Conservation (phyloP, 2,329 filamentous ascomycete genomes). For the Sporothrix brunneoviolacea region DNA sequence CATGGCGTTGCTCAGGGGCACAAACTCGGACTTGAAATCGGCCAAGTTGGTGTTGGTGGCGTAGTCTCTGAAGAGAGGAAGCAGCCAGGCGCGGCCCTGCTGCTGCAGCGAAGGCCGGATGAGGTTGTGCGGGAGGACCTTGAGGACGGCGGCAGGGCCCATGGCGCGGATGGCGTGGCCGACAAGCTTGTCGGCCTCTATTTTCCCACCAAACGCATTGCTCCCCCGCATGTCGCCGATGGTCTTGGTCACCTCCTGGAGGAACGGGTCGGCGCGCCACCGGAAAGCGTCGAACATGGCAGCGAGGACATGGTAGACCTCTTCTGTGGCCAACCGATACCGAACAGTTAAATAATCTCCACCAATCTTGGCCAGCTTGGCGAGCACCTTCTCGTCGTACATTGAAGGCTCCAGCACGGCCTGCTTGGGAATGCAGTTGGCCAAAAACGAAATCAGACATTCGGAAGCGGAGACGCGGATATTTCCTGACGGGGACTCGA, state of each 20-base stretch:
- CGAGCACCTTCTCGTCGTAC: constrained; percentile 83
- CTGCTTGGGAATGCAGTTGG: constrained; percentile 77
- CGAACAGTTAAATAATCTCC: constrained; percentile 77
- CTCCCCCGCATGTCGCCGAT: constrained; percentile 84
- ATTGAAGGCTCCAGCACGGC: constrained; percentile 84
- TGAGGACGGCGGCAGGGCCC: constrained; percentile 78
- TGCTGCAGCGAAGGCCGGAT: constrained; percentile 68
- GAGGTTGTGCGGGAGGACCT: constrained; percentile 80
- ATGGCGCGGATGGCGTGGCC: constrained; percentile 83
- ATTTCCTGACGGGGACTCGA: constrained; percentile 83
- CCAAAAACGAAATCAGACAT: constrained; percentile 86
- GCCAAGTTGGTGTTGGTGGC: constrained; percentile 80
- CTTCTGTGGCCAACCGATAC: constrained; percentile 89
- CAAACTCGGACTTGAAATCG: constrained; percentile 80
- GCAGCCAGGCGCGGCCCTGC: constrained; percentile 85
- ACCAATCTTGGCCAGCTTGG: constrained; percentile 68
- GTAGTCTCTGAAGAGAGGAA: constrained; percentile 83
- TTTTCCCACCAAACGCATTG: constrained; percentile 85
- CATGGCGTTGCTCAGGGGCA: constrained; percentile 83
- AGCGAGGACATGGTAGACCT: constrained; percentile 83
- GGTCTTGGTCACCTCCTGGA: constrained; percentile 67
- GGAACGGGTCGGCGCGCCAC: constrained; percentile 76
- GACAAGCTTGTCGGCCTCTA: constrained; percentile 86
- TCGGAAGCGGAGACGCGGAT: constrained; percentile 92
- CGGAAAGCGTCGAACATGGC: constrained; percentile 81